phyloP scores from a whole-genome alignment of 129 eudicot species.

The Oenanthe sinensis region DNA sequence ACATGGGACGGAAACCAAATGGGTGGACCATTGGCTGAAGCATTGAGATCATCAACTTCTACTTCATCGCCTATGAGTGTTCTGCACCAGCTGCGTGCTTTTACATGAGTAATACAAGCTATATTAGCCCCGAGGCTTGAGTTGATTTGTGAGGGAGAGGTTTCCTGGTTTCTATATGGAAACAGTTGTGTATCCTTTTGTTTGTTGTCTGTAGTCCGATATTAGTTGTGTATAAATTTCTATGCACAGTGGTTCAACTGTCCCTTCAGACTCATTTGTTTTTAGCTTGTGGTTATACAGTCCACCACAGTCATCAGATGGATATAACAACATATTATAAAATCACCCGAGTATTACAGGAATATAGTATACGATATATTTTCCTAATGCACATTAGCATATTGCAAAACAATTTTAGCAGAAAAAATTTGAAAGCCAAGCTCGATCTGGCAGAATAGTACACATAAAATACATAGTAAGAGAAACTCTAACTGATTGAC shows the following conservation, averaged over 20 bases:
- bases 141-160: not conserved
- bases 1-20: conserved; percentile 47
- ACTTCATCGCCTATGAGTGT: conserved; percentile 66
- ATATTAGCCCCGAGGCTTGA: conserved; percentile 36
- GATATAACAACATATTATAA: not conserved
- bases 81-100: conserved; percentile 49
- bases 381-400: not conserved
- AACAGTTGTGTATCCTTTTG: not conserved
- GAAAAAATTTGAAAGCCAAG: not conserved
- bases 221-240: not conserved
- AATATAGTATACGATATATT: too few relatives aligned
- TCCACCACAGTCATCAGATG: not conserved
- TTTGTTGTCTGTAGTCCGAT: not conserved
- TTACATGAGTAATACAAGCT: conserved; percentile 40
- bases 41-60: conserved; percentile 48
- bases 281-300: not conserved
- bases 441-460: not conserved
- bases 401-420: not conserved
- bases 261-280: not conserved
- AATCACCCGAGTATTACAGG: not conserved
- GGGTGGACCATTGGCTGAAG: conserved; percentile 97
- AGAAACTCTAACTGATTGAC: not conserved
- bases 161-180: not conserved
- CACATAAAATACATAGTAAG: not conserved
- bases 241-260: not conserved